Evolutionary conservation across 495 filamentous ascomycete species (phyloP), one percentile per base, ranked within the genome.

Genomic region (Penicillium lividum): DNA sequence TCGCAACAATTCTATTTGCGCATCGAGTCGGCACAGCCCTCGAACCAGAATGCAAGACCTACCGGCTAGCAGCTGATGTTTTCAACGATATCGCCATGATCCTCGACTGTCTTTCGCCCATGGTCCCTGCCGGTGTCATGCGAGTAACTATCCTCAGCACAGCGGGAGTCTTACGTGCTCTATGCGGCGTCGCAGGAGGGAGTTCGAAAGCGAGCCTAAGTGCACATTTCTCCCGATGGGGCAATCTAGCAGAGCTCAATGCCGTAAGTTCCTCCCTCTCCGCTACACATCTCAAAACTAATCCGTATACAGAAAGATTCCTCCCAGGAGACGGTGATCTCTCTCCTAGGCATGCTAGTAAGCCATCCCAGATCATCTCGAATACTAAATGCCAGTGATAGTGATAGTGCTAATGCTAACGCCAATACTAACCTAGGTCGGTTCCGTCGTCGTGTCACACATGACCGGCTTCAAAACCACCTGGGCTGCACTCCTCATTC

Each of bases 291-390:
- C 22, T 13, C 7, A 22, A 38, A n/a, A 16, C 51, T 65, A 46
- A 67, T 27, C 6, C 25, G 33, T 48, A n/a, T 58, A 50, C 51
- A 87, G 80, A 88, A 98, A 85, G 93, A 98, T 67, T 93, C 92
- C 25, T 93, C 90, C 58, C 93, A 98, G 77, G 93, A 98, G 74
- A 98, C 93, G 0, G 81, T 97, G 38, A 92, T 98, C 53, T 93
- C 90, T 3, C 80, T 98, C 40, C 36, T 96, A 40, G 93, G 93
- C 0, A 94, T 97, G 91, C 79, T 97, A 56, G 86, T 89, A 74
- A 69, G 83, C 22, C 22, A 22, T 22, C 22, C 22, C 22, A 22
- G 22, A 22, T 22, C 22, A 22, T 22, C 22, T 22, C 22, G 22
- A 22, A 22, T 22, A 22, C 22, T 22, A 22, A 22, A 22, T 22